These are phyloP conservation scores for Plasmodium coatneyi DNA, from an alignment of 169 alveolate species.

Conservation along the genomic window DNA sequence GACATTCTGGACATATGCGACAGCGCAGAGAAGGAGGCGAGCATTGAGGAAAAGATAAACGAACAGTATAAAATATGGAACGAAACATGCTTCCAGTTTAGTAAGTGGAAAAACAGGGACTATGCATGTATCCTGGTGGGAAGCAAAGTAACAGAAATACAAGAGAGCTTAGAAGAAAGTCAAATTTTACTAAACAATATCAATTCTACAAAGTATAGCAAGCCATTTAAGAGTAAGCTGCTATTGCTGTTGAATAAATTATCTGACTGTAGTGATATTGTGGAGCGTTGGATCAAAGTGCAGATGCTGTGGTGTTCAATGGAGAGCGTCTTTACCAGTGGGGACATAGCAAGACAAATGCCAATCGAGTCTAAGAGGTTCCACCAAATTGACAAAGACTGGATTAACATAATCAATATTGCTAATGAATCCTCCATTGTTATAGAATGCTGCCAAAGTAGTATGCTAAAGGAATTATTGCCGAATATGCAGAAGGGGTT, in stretches of 20 bases:
- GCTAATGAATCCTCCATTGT: conserved; percentile 95
- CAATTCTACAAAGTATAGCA: conserved; percentile 94
- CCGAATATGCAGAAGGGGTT: conserved; percentile 93
- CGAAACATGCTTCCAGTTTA: conserved; percentile 92
- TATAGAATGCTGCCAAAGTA: conserved; percentile 94
- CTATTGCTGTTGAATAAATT: conserved; percentile 88
- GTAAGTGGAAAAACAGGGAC: conserved; percentile 92
- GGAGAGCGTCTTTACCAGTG: conserved; percentile 97
- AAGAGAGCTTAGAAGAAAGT: conserved; percentile 94
- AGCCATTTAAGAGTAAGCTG: conserved; percentile 94
- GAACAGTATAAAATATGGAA: conserved; percentile 95
- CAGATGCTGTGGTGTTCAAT: conserved; percentile 97
- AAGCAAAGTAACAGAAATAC: conserved; percentile 91
- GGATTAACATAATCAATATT: conserved; percentile 95
- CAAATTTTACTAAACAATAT: conserved; percentile 91
- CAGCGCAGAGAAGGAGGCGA: conserved; percentile 96
- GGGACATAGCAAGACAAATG: conserved; percentile 98
- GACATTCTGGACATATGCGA: conserved; percentile 96
- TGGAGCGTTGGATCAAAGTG: conserved; percentile 97
- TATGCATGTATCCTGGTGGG: conserved; percentile 91
- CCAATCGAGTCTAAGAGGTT: conserved; percentile 97
- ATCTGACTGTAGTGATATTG: conserved; percentile 94
- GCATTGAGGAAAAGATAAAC: conserved; percentile 91
- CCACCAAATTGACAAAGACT: conserved; percentile 94
- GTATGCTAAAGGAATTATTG: conserved; percentile 94